phyloP scores from a whole-genome alignment of 306 rosid genomes.

The Luffa acutangula region DNA sequence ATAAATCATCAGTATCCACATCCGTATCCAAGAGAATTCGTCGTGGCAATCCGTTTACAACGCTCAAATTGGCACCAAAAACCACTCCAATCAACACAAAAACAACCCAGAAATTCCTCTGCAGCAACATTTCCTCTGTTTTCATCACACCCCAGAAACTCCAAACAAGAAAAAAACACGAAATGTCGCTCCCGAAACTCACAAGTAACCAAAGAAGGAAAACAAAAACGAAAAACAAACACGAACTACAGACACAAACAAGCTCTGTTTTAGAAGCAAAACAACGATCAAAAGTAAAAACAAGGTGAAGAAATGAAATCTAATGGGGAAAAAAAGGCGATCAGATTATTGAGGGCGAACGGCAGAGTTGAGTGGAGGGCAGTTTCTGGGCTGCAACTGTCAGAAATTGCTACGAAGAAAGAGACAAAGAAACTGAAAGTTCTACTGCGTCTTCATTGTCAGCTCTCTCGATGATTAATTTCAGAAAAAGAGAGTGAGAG shows the following conservation, averaged over 20 bases:
- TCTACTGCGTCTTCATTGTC: neutral
- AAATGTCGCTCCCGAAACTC: neutral
- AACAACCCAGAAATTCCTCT: conserved; percentile 27
- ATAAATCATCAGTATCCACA: conserved; percentile 79
- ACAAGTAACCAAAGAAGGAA: neutral
- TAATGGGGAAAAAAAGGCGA: too few species aligned
- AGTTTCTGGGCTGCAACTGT: neutral
- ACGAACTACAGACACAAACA: neutral
- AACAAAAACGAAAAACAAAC: neutral
- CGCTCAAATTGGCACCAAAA: conserved; percentile 19
- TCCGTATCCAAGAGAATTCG: conserved; percentile 85
- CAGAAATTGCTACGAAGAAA: neutral
- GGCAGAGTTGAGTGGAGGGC: neutral
- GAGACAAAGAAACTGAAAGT: neutral
- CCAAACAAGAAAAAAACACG: neutral
- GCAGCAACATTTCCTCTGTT: conserved; percentile 27
- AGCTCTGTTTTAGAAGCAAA: neutral
- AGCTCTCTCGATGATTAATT: neutral
- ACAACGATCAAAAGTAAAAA: neutral
- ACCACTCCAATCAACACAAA: conserved; percentile 19
- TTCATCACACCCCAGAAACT: conserved; percentile 18
- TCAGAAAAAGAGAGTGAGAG: neutral
- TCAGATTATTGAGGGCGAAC: neutral
- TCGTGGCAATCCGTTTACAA: conserved; percentile 34
- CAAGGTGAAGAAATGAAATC: neutral